phyloP scores from a whole-genome alignment of 495 filamentous ascomycete species.

The Aspergillus avenaceus region DNA sequence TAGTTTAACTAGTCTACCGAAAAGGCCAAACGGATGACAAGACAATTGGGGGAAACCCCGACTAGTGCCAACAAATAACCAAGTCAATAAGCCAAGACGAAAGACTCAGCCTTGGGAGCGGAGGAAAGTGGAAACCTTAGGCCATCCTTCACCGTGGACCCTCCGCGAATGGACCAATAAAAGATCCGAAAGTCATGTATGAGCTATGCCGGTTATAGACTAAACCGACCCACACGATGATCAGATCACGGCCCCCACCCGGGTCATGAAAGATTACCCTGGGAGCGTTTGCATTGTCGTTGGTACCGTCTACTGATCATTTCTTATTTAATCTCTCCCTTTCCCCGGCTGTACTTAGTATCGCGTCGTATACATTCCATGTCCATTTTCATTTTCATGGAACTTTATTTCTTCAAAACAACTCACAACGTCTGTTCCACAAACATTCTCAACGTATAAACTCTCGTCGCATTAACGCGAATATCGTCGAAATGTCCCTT shows the following conservation, averaged over 20 bases:
- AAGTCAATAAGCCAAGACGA: too few species aligned
- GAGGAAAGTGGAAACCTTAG: constrained; percentile 3
- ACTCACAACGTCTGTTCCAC: neutral
- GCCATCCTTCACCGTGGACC: neutral
- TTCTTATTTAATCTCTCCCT: neutral
- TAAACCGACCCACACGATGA: too few species aligned
- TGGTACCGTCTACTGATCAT: too few species aligned
- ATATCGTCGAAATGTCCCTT: constrained; percentile 22
- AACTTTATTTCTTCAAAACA: neutral
- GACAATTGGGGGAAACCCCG: neutral
- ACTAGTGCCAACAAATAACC: too few species aligned
- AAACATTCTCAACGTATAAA: neutral
- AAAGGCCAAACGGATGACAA: neutral
- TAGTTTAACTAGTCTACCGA: too few species aligned
- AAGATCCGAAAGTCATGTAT: too few species aligned
- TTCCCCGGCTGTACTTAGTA: neutral
- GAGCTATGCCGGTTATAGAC: too few species aligned
- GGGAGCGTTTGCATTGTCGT: too few species aligned
- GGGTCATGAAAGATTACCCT: too few species aligned
- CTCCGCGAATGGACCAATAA: neutral
- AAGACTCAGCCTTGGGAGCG: constrained; percentile 18
- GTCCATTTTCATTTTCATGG: too few species aligned
- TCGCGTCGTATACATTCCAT: neutral
- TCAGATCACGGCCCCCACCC: too few species aligned
- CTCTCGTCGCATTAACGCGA: neutral